These are phyloP conservation scores for Chytriomyces confervae DNA, from an alignment of 192 early-diverging fungal species.

Conservation along the genomic window DNA sequence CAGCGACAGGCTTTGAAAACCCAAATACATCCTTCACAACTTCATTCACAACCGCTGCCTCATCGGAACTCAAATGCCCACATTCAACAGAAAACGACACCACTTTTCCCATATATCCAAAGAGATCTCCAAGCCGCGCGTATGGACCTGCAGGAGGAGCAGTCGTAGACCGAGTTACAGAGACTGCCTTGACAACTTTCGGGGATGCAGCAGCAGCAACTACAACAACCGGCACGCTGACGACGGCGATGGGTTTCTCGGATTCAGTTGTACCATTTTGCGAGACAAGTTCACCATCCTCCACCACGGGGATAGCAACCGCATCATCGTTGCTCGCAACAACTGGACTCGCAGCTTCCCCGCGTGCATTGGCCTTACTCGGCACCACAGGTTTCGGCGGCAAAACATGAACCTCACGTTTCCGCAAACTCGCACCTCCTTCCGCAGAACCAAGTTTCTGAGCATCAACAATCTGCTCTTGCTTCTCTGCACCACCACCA, in stretches of 20 bases:
- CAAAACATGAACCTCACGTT: neutral
- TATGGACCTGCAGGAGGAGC: conserved; percentile 13
- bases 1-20: conserved; percentile 16
- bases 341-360: neutral
- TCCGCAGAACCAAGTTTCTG: too few species aligned
- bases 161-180: conserved; percentile 25
- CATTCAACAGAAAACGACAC: too few species aligned
- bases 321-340: neutral
- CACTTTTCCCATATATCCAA: neutral
- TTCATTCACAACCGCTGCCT: neutral
- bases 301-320: neutral
- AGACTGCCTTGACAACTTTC: conserved; percentile 23
- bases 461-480: too few species aligned
- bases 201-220: neutral
- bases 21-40: conserved; percentile 18
- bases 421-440: neutral
- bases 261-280: neutral
- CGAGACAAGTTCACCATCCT: neutral
- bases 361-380: too few species aligned
- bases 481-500: too few species aligned
- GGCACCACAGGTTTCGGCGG: conserved; percentile 1
- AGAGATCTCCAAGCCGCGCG: conserved; percentile 22
- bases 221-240: neutral
- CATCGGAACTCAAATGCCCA: too few species aligned
- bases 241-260: neutral